phyloP scores from a whole-genome alignment of 2,329 filamentous ascomycete genomes.

The Monilinia polystroma region DNA sequence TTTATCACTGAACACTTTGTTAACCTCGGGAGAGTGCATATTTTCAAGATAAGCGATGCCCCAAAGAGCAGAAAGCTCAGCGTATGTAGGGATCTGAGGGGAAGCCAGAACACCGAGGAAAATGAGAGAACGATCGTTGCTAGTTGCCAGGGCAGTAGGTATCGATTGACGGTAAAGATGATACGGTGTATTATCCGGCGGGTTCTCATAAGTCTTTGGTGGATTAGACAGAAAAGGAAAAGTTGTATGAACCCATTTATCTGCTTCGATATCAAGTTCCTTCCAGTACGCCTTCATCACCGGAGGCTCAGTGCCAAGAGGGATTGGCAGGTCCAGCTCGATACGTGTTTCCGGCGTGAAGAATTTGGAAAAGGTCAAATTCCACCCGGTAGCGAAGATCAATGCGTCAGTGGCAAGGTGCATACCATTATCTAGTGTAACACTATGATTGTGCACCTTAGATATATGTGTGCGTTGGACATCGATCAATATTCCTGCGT shows the following conservation, averaged over 20 bases:
- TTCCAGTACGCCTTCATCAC: conserved; percentile 14
- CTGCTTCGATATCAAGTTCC: background rate
- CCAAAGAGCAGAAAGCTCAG: conserved; percentile 24
- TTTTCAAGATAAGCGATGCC: conserved; percentile 23
- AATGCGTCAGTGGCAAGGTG: conserved; percentile 7
- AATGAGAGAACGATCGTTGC: conserved; percentile 40
- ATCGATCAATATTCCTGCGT: conserved; percentile 12
- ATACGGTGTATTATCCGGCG: conserved; percentile 12
- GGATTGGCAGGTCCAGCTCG: conserved; percentile 21
- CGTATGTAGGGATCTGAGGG: conserved; percentile 22
- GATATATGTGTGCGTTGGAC: conserved; percentile 20
- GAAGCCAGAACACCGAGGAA: conserved; percentile 36
- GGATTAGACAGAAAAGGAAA: conserved; percentile 25
- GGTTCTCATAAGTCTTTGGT: conserved; percentile 14
- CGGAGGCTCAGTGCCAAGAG: conserved; percentile 3
- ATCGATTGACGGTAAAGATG: conserved; percentile 47
- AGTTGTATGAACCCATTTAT: conserved; percentile 20
- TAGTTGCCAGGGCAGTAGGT: conserved; percentile 32
- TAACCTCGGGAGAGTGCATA: conserved; percentile 16
- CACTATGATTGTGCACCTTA: background rate
- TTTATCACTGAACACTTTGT: conserved; percentile 5
- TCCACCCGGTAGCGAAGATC: conserved; percentile 23
- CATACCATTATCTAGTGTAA: conserved; percentile 16
- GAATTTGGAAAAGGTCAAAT: conserved; percentile 20
- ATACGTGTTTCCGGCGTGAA: conserved; percentile 11